Conservation (phyloP, 306 rosid species). For the Prunus campanulata region DNA sequence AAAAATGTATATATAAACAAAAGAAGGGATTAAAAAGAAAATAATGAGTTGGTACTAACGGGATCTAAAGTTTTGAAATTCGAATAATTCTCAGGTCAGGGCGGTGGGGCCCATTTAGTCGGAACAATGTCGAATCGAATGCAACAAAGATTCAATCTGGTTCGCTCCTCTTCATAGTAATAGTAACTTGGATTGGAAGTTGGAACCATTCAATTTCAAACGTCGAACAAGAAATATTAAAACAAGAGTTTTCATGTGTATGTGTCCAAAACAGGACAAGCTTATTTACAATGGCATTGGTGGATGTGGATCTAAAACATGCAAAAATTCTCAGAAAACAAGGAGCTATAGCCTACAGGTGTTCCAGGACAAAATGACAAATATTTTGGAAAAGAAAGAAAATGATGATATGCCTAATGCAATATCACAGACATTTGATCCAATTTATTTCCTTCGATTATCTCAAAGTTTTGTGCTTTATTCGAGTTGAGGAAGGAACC, state of each 20-base stretch:
- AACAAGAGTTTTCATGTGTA: too few species aligned
- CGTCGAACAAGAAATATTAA: too few species aligned
- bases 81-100: background rate
- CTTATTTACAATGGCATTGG: background rate
- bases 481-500: background rate
- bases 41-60: background rate
- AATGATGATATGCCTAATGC: background rate
- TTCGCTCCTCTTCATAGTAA: too few species aligned
- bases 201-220: too few species aligned
- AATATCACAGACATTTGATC: background rate
- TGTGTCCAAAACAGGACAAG: too few species aligned
- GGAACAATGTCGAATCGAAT: background rate
- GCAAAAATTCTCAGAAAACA: background rate
- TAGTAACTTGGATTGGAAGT: too few species aligned
- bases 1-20: too few species aligned
- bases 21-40: background rate
- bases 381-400: background rate
- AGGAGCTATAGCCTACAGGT: background rate
- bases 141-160: background rate
- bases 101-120: background rate
- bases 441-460: background rate
- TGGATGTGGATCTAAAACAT: background rate
- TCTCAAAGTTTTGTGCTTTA: background rate
- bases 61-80: background rate
- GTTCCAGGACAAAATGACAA: background rate